A percentile compares a stretch with the other conserved stretches of the same genome.
These are phyloP conservation scores for Lepiota venenata DNA, from an alignment of 768 basidiomycete species.

Conservation along the genomic window DNA sequence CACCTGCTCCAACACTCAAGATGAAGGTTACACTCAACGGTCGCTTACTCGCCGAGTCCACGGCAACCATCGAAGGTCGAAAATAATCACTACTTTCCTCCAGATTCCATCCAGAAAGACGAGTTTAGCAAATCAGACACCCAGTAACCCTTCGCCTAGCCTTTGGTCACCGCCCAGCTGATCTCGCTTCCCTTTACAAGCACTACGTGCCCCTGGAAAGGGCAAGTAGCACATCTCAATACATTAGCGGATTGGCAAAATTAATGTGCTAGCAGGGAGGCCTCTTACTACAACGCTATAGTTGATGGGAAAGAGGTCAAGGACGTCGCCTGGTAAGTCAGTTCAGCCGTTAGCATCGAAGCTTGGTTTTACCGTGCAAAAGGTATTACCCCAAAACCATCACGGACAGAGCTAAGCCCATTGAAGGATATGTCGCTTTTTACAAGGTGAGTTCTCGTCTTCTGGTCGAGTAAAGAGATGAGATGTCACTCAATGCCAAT, in stretches of 20 bases:
- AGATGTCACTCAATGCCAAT: background rate
- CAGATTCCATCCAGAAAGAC: constrained; percentile 41
- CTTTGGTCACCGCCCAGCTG: background rate
- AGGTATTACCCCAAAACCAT: constrained; percentile 67
- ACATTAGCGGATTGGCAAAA: background rate
- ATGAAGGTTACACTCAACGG: constrained; percentile 47
- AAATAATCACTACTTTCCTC: constrained; percentile 74
- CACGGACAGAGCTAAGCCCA: constrained; percentile 52
- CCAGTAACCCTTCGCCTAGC: constrained; percentile 19
- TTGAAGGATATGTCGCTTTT: constrained; percentile 71
- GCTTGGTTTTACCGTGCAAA: background rate
- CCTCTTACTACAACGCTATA: constrained; percentile 61
- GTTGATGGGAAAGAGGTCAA: constrained; percentile 42
- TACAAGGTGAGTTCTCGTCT: constrained; percentile 54
- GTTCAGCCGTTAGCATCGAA: background rate
- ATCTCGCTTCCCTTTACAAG: constrained; percentile 25
- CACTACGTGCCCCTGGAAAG: constrained; percentile 68
- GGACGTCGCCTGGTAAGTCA: constrained; percentile 65
- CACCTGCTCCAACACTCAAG: no score
- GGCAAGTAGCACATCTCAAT: constrained; percentile 33
- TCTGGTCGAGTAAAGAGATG: background rate
- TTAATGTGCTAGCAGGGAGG: constrained; percentile 34
- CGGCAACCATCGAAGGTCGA: constrained; percentile 56
- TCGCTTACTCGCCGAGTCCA: constrained; percentile 53
- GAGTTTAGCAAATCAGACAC: constrained; percentile 51